These are phyloP conservation scores for Arthrinium phaeospermum DNA, from an alignment of 2,329 filamentous ascomycete species.

Conservation along the genomic window DNA sequence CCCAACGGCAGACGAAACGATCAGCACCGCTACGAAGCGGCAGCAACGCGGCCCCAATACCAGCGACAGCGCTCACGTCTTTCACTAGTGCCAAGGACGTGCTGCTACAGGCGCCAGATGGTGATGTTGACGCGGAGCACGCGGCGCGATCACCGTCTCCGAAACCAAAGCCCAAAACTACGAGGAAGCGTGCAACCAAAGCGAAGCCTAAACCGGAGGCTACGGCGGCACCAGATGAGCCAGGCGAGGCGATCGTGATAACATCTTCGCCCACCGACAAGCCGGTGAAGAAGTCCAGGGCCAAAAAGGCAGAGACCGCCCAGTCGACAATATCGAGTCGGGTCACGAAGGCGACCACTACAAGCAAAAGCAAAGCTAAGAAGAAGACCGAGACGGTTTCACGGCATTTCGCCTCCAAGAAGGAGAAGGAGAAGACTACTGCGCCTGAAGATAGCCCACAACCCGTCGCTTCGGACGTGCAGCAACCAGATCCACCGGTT, in stretches of 20 bases:
- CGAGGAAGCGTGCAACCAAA: conserved; percentile 24
- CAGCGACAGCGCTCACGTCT: conserved; percentile 40
- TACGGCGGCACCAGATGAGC: not conserved
- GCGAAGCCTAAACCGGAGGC: conserved; percentile 20
- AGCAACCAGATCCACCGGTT: not conserved
- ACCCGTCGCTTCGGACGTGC: not conserved
- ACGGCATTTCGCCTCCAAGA: conserved; percentile 31
- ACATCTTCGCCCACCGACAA: conserved; percentile 38
- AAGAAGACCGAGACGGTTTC: conserved; percentile 39
- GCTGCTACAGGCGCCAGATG: conserved; percentile 41
- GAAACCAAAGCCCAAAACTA: conserved; percentile 28
- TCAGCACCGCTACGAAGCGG: conserved; percentile 41
- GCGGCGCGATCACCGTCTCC: conserved; percentile 32
- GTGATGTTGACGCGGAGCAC: conserved; percentile 32
- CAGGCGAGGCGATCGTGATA: conserved; percentile 25
- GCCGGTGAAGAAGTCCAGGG: conserved; percentile 44
- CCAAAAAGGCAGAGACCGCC: conserved; percentile 23
- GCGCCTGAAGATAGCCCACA: conserved; percentile 8
- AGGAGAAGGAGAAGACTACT: conserved; percentile 21
- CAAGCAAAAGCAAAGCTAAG: conserved; percentile 30
- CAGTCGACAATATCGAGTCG: conserved; percentile 25
- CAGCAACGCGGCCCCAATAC: conserved; percentile 44
- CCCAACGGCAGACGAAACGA: conserved; percentile 40
- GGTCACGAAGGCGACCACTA: conserved; percentile 25
- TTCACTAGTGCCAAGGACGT: conserved; percentile 51